Percentiles rank a stretch among this genome's conserved stretches.
phyloP scores from a whole-genome alignment of 129 eudicot genomes.

The Chrysanthemum makinoi region DNA sequence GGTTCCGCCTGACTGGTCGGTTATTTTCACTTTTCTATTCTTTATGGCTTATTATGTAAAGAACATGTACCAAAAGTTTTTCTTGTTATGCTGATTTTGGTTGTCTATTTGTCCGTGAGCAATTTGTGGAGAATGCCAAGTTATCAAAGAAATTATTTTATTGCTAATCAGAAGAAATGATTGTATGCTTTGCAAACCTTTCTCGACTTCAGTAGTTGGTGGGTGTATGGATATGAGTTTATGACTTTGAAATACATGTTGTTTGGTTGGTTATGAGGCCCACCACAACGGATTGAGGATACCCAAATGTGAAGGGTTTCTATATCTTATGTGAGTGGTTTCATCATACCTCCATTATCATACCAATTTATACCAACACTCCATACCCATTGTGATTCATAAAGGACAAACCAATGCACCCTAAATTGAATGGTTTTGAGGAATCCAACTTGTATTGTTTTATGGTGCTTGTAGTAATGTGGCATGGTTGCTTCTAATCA shows the following conservation, averaged over 20 bases:
- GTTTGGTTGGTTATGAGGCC: no score
- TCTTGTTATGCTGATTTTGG: background rate
- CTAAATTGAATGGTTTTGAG: background rate
- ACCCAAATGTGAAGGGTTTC: no score
- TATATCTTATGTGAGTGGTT: no score
- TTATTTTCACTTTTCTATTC: slow-evolving; percentile 13
- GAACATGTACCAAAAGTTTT: no score
- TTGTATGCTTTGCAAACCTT: slow-evolving; percentile 57
- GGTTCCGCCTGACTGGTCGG: slow-evolving; percentile 84
- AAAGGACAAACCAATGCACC: no score
- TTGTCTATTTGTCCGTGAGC: slow-evolving; percentile 48
- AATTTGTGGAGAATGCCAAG: slow-evolving; percentile 76
- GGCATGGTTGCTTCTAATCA: background rate
- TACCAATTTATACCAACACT: no score
- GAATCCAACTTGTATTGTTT: background rate
- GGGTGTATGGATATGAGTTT: no score
- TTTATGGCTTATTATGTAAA: background rate
- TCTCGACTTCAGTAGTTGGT: no score
- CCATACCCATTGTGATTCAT: no score
- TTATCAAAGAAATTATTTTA: slow-evolving; percentile 75
- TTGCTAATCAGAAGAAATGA: slow-evolving; percentile 66
- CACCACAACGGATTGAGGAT: no score
- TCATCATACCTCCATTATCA: no score
- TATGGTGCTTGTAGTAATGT: background rate
- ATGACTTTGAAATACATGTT: no score